Conservation (phyloP, 257 asterid genomes). For the Solanum piurae region DNA sequence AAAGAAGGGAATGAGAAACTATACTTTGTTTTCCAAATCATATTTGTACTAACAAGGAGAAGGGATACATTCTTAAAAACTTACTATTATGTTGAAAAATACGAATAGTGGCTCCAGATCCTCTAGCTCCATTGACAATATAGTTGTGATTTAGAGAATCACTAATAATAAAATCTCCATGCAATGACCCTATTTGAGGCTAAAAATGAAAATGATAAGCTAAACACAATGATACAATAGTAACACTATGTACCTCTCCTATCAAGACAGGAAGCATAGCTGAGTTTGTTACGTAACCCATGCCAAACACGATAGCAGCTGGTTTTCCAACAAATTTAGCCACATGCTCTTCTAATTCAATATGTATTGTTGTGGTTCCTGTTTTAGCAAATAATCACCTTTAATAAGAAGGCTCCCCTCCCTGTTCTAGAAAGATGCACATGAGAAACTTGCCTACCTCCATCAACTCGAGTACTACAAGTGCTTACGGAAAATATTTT, state of each 20-base stretch:
- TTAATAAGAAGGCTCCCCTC: neutral
- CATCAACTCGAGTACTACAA: conserved; percentile 87
- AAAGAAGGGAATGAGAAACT: conserved; percentile 4
- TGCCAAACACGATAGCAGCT: conserved; percentile 85
- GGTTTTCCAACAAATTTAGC: conserved; percentile 88
- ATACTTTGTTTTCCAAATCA: neutral
- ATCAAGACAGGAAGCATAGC: conserved; percentile 75
- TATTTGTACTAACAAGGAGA: neutral
- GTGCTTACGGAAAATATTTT: conserved; percentile 76
- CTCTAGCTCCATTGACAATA: conserved; percentile 92
- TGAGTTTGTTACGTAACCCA: conserved; percentile 93
- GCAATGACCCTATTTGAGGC: conserved; percentile 8
- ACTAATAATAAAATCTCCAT: conserved; percentile 91
- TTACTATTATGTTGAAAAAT: conserved; percentile 94
- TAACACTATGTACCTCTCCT: neutral
- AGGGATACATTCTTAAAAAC: conserved; percentile 2
- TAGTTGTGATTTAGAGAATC: conserved; percentile 95
- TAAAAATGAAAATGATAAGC: neutral
- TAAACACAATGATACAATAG: neutral
- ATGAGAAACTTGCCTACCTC: conserved; percentile 41
- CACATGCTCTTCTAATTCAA: conserved; percentile 74
- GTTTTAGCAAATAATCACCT: neutral
- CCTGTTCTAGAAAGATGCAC: neutral
- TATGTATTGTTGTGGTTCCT: conserved; percentile 75
- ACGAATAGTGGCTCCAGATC: conserved; percentile 88